Evolutionary conservation across 306 rosid species (phyloP).

Genomic region (Fagus sylvatica): DNA sequence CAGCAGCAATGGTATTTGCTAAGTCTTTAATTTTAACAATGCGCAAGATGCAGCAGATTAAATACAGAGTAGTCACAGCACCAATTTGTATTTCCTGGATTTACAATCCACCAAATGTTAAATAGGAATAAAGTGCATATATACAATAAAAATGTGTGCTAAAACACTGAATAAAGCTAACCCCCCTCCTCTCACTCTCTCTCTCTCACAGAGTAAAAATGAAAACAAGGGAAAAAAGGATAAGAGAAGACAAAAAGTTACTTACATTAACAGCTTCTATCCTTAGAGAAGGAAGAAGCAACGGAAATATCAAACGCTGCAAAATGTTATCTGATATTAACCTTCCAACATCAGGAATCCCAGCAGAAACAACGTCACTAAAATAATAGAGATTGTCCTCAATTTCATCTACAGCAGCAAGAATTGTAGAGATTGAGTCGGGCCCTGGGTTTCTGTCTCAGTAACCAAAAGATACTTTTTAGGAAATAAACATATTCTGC

Average conservation of each 20-base stretch:
- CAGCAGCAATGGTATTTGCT: conserved; percentile 81
- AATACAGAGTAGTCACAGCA: conserved; percentile 74
- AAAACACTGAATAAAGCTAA: not conserved
- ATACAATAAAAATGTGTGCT: conserved; percentile 11
- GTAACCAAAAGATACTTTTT: conserved; percentile 34
- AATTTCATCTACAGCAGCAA: conserved; percentile 79
- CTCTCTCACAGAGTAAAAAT: not conserved
- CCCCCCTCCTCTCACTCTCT: not conserved
- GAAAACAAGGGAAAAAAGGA: conserved; percentile 16
- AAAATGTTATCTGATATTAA: conserved; percentile 72
- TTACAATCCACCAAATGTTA: conserved; percentile 48
- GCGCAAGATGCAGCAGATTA: conserved; percentile 87
- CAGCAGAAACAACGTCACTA: conserved; percentile 89
- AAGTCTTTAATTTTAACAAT: conserved; percentile 89
- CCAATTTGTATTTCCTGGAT: conserved; percentile 71
- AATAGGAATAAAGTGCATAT: conserved; percentile 25
- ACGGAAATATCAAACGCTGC: conserved; percentile 78
- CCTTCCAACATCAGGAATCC: conserved; percentile 87
- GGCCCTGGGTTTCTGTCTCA: conserved; percentile 63
- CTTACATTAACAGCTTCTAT: conserved; percentile 55
- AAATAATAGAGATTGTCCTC: conserved; percentile 95
- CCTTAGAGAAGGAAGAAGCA: conserved; percentile 83
- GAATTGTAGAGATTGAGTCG: conserved; percentile 56
- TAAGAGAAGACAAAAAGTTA: conserved; percentile 26
- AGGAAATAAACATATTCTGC: conserved; percentile 25